A percentile compares a stretch with the other conserved stretches of the same genome.
phyloP scores from a whole-genome alignment of 2,329 filamentous ascomycete genomes.

The Calonectria henricotiae region DNA sequence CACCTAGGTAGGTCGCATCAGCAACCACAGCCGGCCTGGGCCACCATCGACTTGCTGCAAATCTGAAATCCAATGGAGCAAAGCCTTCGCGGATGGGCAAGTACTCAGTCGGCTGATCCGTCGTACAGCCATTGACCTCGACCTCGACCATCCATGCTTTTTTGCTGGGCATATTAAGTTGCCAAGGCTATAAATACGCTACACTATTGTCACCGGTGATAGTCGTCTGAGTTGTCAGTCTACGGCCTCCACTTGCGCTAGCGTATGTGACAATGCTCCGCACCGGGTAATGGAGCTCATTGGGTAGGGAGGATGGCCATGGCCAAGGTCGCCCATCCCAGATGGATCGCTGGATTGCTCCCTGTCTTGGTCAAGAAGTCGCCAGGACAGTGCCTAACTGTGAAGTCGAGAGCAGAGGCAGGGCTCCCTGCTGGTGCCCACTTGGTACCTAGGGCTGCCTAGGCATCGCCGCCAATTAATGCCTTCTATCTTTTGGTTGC shows the following conservation, averaged over 20 bases:
- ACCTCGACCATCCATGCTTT: constrained; percentile 27
- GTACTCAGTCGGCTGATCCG: constrained; percentile 19
- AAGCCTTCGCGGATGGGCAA: constrained; percentile 15
- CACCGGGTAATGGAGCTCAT: not conserved
- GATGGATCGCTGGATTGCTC: not conserved
- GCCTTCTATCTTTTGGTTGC: constrained; percentile 24
- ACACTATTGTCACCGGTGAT: constrained; percentile 23
- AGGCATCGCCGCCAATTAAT: constrained; percentile 25
- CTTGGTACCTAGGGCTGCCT: constrained; percentile 20
- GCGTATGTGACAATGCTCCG: not conserved
- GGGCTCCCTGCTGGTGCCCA: constrained; percentile 21
- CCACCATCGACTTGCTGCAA: not conserved
- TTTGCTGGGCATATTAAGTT: constrained; percentile 20
- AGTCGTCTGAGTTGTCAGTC: constrained; percentile 16
- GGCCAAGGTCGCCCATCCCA: constrained; percentile 1
- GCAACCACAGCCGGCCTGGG: not conserved
- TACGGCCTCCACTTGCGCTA: constrained; percentile 17
- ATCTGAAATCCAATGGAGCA: constrained; percentile 17
- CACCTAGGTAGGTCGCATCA: not conserved
- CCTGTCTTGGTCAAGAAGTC: not conserved
- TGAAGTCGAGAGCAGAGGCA: not conserved
- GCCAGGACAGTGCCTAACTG: not conserved
- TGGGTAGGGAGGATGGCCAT: not conserved
- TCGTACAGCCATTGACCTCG: not conserved
- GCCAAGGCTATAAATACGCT: constrained; percentile 29